These are phyloP conservation scores for Alternaria solani DNA, from an alignment of 2,329 filamentous ascomycete genomes.

Conservation along the genomic window DNA sequence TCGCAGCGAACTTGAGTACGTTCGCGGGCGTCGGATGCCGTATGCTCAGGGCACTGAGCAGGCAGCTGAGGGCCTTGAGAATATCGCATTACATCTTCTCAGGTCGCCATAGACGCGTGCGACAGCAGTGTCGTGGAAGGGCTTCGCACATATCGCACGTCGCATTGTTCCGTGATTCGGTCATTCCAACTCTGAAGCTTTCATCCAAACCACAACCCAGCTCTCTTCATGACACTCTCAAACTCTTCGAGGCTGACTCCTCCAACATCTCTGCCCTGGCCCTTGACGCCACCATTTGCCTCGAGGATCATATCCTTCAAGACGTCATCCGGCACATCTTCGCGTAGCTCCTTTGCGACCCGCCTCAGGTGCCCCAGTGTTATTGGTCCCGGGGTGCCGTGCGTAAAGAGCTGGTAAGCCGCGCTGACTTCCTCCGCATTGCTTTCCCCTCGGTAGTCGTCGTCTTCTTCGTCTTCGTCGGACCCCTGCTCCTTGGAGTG, in stretches of 20 bases:
- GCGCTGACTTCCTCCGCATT: slow-evolving; percentile 75
- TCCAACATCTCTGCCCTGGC: slow-evolving; percentile 63
- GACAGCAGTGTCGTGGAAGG: neutral
- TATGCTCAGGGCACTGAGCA: neutral
- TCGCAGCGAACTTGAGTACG: too few relatives aligned
- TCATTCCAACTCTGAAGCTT: neutral
- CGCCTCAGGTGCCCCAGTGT: slow-evolving; percentile 79
- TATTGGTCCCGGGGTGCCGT: slow-evolving; percentile 67
- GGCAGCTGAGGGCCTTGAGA: too few relatives aligned
- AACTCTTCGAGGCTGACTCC: slow-evolving; percentile 84
- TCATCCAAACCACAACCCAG: slow-evolving; percentile 78
- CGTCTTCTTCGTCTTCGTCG: slow-evolving; percentile 52
- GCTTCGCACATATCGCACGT: neutral
- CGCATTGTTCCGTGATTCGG: neutral
- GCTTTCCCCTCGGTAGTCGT: slow-evolving; percentile 43
- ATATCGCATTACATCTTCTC: neutral
- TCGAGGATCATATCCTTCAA: slow-evolving; percentile 94
- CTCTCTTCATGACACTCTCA: slow-evolving; percentile 82
- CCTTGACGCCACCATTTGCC: slow-evolving; percentile 77
- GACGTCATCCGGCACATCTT: slow-evolving; percentile 82
- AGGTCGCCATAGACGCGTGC: neutral
- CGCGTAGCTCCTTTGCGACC: slow-evolving; percentile 82
- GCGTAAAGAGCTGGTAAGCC: slow-evolving; percentile 83
- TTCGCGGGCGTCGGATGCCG: too few relatives aligned
- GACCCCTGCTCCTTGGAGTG: slow-evolving; percentile 55